These are phyloP conservation scores for Perilla frutescens DNA, from an alignment of 257 asterid genomes.

Conservation along the genomic window DNA sequence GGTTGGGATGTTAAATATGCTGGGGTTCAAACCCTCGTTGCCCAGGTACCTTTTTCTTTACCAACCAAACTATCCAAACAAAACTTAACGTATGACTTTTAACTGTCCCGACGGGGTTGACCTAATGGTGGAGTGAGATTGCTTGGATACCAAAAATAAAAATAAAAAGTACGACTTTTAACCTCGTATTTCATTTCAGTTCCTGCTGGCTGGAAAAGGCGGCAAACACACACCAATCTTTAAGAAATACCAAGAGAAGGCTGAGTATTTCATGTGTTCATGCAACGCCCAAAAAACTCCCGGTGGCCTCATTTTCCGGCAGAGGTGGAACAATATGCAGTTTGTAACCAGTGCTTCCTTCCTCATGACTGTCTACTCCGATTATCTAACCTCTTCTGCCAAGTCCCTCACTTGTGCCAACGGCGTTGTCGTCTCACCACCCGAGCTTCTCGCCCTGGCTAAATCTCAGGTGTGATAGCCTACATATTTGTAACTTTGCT, in stretches of 20 bases:
- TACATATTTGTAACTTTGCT: background rate
- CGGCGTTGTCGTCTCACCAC: slow-evolving; percentile 53
- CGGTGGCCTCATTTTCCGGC: slow-evolving; percentile 71
- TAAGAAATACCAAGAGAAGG: slow-evolving; percentile 62
- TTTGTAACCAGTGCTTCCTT: slow-evolving; percentile 80
- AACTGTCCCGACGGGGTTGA: no score
- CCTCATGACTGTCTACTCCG: slow-evolving; percentile 73
- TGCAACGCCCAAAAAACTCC: slow-evolving; percentile 69
- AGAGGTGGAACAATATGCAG: slow-evolving; percentile 85
- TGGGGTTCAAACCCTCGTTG: slow-evolving; percentile 83
- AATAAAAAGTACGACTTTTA: background rate
- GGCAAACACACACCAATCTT: slow-evolving; percentile 55
- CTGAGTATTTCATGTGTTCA: slow-evolving; percentile 80
- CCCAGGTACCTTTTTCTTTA: slow-evolving; percentile 51
- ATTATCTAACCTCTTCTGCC: slow-evolving; percentile 66
- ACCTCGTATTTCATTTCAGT: slow-evolving; percentile 36
- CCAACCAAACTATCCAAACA: no score
- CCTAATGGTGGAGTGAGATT: no score
- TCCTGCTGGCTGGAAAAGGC: slow-evolving; percentile 69
- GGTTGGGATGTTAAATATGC: slow-evolving; percentile 97
- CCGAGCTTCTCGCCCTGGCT: slow-evolving; percentile 65
- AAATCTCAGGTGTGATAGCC: slow-evolving; percentile 62
- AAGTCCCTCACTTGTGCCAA: slow-evolving; percentile 57
- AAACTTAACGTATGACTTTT: no score
- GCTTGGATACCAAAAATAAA: no score